Evolutionary conservation across 768 basidiomycete species (phyloP), one percentile per base, ranked within the genome.

Genomic region (Leucogyrophana mollusca): DNA sequence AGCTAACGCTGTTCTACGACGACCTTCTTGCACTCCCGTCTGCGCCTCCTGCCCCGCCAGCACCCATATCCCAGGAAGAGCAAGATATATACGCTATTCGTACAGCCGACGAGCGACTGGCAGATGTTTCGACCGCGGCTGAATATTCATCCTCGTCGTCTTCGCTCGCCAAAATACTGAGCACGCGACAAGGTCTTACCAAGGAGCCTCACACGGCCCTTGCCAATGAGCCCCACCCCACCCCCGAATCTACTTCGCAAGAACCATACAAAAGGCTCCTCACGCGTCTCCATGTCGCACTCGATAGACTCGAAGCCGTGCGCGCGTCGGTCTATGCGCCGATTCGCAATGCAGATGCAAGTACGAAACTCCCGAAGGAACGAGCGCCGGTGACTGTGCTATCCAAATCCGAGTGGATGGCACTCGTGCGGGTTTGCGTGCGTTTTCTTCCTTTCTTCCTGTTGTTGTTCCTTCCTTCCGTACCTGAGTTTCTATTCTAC

Each of bases 361-460:
- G 41, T 23, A 16, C n/a, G n/a, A 21, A 32, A 20, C 9, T 24
- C 25, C 46, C 51, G 6, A 49, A 61, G 14, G 22, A 22, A 9
- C 40, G 45, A 20, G 52, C 81, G 16, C 73, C 77, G 14, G 55
- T 79, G 3, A 68, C 71, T 13, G 45, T 83, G 9, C 58, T 87
- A 16, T 74, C 82, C 0, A 38, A 64, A 14, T 50, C 62, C 9
- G 84, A 89, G 58, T 82, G 78, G 66, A 66, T 74, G 34, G 75
- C 79, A 1, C 63, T 87, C 4, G 64, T 86, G 3, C 70, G 81
- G 13, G 56, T 71, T 39, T 74, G 69, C 34, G 80, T 83, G 55
- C 50, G 78, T 66, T 17, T 27, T 22, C 7, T 13, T 25, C 24
- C n/a, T n/a, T n/a, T n/a, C n/a, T n/a, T n/a, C n/a, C n/a, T n/a